These are phyloP conservation scores for Euphorbia pulcherrima DNA, from an alignment of 345 rosid genomes.

Conservation along the genomic window DNA sequence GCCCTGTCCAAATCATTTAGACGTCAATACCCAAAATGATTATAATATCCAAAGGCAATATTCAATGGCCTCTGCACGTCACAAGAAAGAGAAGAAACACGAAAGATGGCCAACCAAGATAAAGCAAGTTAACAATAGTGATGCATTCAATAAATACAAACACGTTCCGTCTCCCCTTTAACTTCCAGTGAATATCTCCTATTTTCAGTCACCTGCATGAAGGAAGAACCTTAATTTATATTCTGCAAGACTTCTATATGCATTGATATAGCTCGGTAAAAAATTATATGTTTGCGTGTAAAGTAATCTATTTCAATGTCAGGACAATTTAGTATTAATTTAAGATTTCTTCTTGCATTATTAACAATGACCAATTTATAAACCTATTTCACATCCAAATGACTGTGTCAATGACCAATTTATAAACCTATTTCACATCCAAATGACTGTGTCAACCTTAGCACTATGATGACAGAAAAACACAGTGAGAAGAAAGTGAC, in stretches of 20 bases:
- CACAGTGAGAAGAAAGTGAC: conserved; percentile 2
- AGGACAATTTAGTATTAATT: background rate
- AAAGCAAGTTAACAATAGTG: conserved; percentile 8
- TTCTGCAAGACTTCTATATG: background rate
- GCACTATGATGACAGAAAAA: background rate
- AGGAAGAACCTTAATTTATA: background rate
- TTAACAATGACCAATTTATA: background rate
- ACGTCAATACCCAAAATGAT: conserved; percentile 15
- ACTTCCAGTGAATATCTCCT: conserved; percentile 13
- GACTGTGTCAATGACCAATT: background rate
- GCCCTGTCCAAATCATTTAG: conserved; percentile 14
- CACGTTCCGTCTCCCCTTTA: conserved; percentile 10
- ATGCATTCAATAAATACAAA: conserved; percentile 2
- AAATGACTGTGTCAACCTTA: no score
- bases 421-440: background rate
- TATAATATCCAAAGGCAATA: conserved; percentile 18
- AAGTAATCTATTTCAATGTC: background rate
- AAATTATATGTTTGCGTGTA: background rate
- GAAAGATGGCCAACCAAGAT: background rate
- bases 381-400: background rate
- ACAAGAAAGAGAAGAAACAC: background rate
- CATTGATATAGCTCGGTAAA: background rate
- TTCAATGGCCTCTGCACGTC: conserved; percentile 11
- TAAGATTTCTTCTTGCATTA: background rate
- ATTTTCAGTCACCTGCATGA: conserved; percentile 26